Percentiles rank a stretch among this genome's conserved stretches.
Evolutionary conservation across 352 stramenopile genomes (phyloP).

Genomic region (Pythium grandisporangium): DNA sequence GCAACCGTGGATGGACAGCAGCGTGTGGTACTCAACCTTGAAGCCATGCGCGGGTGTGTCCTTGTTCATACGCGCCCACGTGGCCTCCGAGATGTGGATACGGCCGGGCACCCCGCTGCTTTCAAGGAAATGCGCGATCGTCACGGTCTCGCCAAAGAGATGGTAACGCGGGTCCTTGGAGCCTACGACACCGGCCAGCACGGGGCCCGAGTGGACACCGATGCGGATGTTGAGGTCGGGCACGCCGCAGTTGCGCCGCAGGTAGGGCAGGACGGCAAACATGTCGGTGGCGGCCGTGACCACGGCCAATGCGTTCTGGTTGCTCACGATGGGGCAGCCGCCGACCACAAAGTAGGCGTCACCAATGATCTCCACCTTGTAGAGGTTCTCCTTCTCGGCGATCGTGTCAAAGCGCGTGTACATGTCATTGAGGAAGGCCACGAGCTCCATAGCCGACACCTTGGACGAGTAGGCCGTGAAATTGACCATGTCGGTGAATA

Average conservation of each 20-base stretch:
- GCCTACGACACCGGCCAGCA: slow-evolving; percentile 80
- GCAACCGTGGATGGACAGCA: slow-evolving; percentile 64
- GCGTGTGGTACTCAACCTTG: slow-evolving; percentile 80
- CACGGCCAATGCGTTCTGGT: slow-evolving; percentile 56
- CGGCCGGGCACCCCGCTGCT: slow-evolving; percentile 62
- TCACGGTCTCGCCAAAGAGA: slow-evolving; percentile 81
- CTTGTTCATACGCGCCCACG: slow-evolving; percentile 76
- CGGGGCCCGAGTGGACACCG: slow-evolving; percentile 71
- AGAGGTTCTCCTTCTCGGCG: slow-evolving; percentile 74
- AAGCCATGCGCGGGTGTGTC: slow-evolving; percentile 67
- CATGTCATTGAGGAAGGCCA: slow-evolving; percentile 86
- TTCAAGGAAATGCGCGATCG: slow-evolving; percentile 75
- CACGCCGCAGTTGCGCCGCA: slow-evolving; percentile 66
- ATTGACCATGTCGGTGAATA: slow-evolving; percentile 84
- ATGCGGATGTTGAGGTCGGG: slow-evolving; percentile 82
- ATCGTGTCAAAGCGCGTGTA: slow-evolving; percentile 86
- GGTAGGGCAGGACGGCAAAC: slow-evolving; percentile 45
- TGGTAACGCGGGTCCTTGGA: slow-evolving; percentile 80
- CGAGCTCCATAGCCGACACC: slow-evolving; percentile 73
- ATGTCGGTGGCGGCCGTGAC: slow-evolving; percentile 72
- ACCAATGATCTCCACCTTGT: slow-evolving; percentile 89
- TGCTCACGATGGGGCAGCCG: slow-evolving; percentile 48
- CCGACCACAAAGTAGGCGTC: slow-evolving; percentile 83
- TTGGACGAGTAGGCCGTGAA: slow-evolving; percentile 80
- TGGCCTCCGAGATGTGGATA: slow-evolving; percentile 80